Base-by-base conservation (phyloP, 139 green algal genomes). In the Chlamydomonas sphaeroides region DNA sequence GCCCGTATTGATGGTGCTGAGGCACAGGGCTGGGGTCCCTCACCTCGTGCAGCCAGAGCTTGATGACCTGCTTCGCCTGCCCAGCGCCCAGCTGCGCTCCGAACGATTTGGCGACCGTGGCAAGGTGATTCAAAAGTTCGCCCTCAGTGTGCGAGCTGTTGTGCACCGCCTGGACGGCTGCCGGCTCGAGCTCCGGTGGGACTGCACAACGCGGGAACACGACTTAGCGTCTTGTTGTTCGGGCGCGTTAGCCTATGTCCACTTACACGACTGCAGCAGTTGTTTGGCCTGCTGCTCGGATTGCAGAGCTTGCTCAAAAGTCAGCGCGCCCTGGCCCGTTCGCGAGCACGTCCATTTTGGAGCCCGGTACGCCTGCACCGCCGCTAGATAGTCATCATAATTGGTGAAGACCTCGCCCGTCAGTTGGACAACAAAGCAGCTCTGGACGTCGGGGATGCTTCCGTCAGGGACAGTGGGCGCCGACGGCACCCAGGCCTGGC, bases 281-380 rank as follows among this genome's bases (percentile, higher is more conserved):
- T 51, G 39, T 42, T 62, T 74, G 36, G 68, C 33, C 42, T 72
- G 41, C 69, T 59, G 42, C 32, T 76, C 75, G 1, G 61, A 73
- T 25, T 65, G 32, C 18, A 94, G 75, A 2, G 92, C 92, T 80
- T 96, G 88, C 59, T 97, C 91, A 49, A 91, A 97, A 0, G 93
- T 97, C 38, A 97, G 65, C 14, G 85, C 88, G 11, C 28, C 49
- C 10, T 84, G 86, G 41, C 92, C 90, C 3, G 86, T 93, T 32
- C 85, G 83, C 6, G 85, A 79, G 76, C 93, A 95, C 5, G 78
- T 68, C 94, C 94, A 97, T 8, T 86, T 8, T 8, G 90, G 86
- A 57, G 87, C 67, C 8, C 87, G 61, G 84, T 97, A 96, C 35
- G 82, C 26, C 18, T 78, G 67, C 38, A 91, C 69, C 61, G 80